Evolutionary conservation across 2,329 filamentous ascomycete genomes (phyloP).

Genomic region (Colletotrichum sp.): DNA sequence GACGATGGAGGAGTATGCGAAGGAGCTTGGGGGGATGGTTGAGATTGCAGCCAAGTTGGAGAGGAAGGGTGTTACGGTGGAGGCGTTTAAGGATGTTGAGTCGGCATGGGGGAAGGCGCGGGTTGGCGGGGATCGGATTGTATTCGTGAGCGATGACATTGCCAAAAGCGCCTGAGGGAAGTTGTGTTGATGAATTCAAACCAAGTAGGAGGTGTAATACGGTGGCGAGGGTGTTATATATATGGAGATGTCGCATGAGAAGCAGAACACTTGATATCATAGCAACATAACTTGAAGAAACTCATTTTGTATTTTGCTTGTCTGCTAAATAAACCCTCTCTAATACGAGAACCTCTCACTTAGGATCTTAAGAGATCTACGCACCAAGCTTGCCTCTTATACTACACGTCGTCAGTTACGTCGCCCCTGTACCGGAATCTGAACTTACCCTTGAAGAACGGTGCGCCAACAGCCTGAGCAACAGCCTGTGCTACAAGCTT

Average conservation of each 20-base stretch:
- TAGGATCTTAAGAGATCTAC: rapidly evolving
- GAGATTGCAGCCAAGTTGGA: slow-evolving; percentile 26
- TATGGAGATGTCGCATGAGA: neutral
- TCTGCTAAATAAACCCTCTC: neutral
- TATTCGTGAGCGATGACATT: slow-evolving; percentile 30
- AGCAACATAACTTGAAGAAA: neutral
- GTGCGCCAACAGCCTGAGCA: slow-evolving; percentile 24
- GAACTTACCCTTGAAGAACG: slow-evolving; percentile 15
- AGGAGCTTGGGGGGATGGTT: slow-evolving; percentile 29
- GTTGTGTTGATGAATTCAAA: too few relatives aligned
- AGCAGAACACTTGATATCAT: neutral
- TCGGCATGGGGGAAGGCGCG: slow-evolving; percentile 25
- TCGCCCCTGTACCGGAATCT: rapidly evolving
- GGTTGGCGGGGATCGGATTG: slow-evolving; percentile 28
- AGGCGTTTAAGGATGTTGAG: slow-evolving; percentile 30
- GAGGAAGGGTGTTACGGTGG: slow-evolving; percentile 23
- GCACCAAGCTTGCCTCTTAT: neutral
- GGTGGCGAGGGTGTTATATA: neutral
- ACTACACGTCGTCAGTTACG: neutral
- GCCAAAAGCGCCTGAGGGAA: neutral
- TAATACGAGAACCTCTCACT: too few relatives aligned
- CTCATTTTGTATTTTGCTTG: neutral
- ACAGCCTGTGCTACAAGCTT: slow-evolving; percentile 43
- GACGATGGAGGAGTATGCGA: slow-evolving; percentile 31
- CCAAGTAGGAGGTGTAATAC: neutral